Evolutionary conservation across 768 basidiomycete species (phyloP), one percentile per base, ranked within the genome.

Genomic region (Termitomyces titanicus): DNA sequence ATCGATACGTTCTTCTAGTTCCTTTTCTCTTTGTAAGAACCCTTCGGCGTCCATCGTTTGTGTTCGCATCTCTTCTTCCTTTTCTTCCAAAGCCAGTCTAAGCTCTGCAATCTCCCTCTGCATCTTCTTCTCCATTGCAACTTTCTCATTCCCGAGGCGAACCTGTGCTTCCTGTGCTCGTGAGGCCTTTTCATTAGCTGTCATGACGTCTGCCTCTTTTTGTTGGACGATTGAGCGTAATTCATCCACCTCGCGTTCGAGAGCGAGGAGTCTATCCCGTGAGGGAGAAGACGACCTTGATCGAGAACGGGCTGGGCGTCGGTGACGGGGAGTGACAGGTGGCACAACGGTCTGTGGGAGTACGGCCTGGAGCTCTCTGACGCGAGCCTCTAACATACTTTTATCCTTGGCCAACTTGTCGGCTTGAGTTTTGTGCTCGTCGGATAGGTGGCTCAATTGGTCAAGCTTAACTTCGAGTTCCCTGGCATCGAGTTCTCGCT

Each of bases 1-100:
- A 42, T 90, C 87, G 27, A 91, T 82, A 59, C 89, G 75, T 66
- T 78, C 75, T 65, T 85, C 57, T 27, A 90, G 63, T 51, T 83
- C 83, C 24, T 79, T 77, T 64, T 90, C 89, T 48, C 88, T 50
- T 24, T 72, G 55, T 72, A 72, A 20, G 68, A 72, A 25, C 75
- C 68, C 2, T 72, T 80, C 22, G 69, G 66, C 31, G 76, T 72
- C 31, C 66, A 72, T 62, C 64, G 72, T 42, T 82, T 52, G 40
- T 72, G 34, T 76, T 18, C 68, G 68, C 10, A 89, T 59, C 57
- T 90, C 89, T 38, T 83, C 82, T 29, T 85, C 81, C 61, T 77
- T 83, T 60, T 79, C 81, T 43, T 80, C 77, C 56, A 89, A 58
- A 17, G 63, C 62, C 1, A 71, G 68, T 42, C 71, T 63, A 40